A percentile compares a stretch with the other conserved stretches of the same genome.
Conservation (phyloP, 352 stramenopile species). For the Phytophthora megakarya region DNA sequence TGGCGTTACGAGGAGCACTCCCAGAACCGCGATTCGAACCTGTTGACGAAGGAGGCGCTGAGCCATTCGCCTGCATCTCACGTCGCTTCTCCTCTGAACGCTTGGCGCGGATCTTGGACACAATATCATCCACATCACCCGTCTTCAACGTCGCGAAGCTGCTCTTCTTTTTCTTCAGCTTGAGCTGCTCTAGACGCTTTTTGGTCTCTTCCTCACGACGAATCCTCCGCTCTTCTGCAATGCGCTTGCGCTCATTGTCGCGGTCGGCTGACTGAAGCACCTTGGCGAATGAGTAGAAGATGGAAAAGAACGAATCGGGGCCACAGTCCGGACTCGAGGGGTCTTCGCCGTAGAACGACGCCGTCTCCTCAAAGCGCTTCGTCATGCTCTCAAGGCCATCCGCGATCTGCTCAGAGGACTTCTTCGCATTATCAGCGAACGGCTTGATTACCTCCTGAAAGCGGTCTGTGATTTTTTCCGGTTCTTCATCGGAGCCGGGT, state of each 20-base stretch:
- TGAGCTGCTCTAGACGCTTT: conserved; percentile 80
- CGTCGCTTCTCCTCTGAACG: conserved; percentile 76
- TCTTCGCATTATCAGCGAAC: conserved; percentile 71
- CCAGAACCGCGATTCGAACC: conserved; percentile 29
- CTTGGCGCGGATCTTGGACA: conserved; percentile 84
- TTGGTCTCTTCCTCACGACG: conserved; percentile 80
- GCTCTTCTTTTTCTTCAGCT: conserved; percentile 79
- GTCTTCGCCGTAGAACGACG: conserved; percentile 78
- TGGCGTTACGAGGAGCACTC: conserved; percentile 13
- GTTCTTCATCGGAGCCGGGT: conserved; percentile 30
- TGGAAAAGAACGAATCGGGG: conserved; percentile 83
- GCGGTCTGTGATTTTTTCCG: conserved; percentile 56
- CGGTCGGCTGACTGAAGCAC: conserved; percentile 78
- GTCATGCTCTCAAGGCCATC: conserved; percentile 64
- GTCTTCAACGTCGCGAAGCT: conserved; percentile 75
- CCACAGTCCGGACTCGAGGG: conserved; percentile 68
- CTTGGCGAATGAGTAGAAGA: conserved; percentile 88
- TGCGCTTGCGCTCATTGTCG: conserved; percentile 86
- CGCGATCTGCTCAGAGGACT: conserved; percentile 62
- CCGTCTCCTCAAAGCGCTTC: conserved; percentile 69
- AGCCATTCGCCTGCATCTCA: conserved; percentile 53
- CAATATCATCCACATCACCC: conserved; percentile 82
- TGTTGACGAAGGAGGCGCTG: conserved; percentile 27
- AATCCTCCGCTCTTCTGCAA: conserved; percentile 76
- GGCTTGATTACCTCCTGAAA: conserved; percentile 80